Evolutionary conservation across 2,329 filamentous ascomycete species (phyloP).

Genomic region (Ascochyta fabae): DNA sequence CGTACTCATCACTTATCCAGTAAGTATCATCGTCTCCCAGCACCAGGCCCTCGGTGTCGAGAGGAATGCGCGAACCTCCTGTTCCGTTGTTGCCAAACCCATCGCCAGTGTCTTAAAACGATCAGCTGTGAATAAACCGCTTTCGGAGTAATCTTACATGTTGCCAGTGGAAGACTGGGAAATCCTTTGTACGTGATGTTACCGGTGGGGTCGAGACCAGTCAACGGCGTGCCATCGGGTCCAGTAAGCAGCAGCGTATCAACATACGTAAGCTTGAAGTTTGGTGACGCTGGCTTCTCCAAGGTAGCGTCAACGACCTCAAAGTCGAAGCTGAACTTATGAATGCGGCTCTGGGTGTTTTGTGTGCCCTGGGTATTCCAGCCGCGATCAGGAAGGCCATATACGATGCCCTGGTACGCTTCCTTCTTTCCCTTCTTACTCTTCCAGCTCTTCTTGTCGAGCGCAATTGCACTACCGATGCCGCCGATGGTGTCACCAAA

Average conservation of each 20-base stretch:
- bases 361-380: conserved; percentile 75
- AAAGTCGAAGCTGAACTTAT: conserved; percentile 69
- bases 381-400: conserved; percentile 70
- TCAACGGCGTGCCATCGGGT: conserved; percentile 66
- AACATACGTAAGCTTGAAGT: conserved; percentile 67
- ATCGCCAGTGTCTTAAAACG: conserved; percentile 60
- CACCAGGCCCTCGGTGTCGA: conserved; percentile 72
- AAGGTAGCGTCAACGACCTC: conserved; percentile 61
- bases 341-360: conserved; percentile 71
- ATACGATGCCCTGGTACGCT: conserved; percentile 67
- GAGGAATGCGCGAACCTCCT: conserved; percentile 64
- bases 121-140: not conserved
- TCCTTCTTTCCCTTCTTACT: conserved; percentile 52
- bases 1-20: conserved; percentile 69
- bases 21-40: conserved; percentile 66
- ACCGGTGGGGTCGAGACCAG: conserved; percentile 40
- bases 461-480: conserved; percentile 69
- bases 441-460: conserved; percentile 66
- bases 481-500: conserved; percentile 73
- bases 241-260: conserved; percentile 70
- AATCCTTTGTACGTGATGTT: conserved; percentile 61
- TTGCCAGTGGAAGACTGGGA: conserved; percentile 67
- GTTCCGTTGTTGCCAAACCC: conserved; percentile 69
- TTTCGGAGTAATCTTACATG: conserved; percentile 47
- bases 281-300: conserved; percentile 62